phyloP scores from a whole-genome alignment of 2,329 filamentous ascomycete species.

The Arthrobotrys entomopaga region DNA sequence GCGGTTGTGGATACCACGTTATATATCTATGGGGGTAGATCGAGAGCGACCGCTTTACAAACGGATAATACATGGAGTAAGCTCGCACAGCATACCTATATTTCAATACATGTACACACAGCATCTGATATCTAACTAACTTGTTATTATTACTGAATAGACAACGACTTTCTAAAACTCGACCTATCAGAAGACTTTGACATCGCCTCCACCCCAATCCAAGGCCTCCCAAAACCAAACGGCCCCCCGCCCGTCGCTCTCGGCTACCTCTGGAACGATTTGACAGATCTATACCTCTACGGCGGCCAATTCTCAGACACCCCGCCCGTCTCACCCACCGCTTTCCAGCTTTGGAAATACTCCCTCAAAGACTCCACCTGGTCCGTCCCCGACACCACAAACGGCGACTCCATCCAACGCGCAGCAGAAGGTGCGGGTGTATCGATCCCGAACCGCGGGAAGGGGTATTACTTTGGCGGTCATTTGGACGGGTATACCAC shows the following conservation, averaged over 20 bases:
- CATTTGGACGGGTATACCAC: slow-evolving; percentile 75
- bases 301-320: slow-evolving; percentile 77
- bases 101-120: not conserved
- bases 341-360: slow-evolving; percentile 77
- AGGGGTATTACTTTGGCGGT: slow-evolving; percentile 82
- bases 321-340: slow-evolving; percentile 68
- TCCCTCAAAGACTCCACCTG: slow-evolving; percentile 64
- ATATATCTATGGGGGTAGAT: slow-evolving; percentile 79
- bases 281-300: slow-evolving; percentile 76
- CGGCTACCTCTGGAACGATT: slow-evolving; percentile 79
- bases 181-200: slow-evolving; percentile 79
- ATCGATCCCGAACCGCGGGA: slow-evolving; percentile 74
- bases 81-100: slow-evolving; percentile 56
- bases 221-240: slow-evolving; percentile 71
- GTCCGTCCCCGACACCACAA: slow-evolving; percentile 47
- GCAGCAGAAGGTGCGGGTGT: slow-evolving; percentile 78
- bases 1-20: slow-evolving; percentile 78
- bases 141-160: too few species aligned
- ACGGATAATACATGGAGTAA: slow-evolving; percentile 75
- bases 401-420: slow-evolving; percentile 67
- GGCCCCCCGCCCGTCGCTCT: slow-evolving; percentile 77
- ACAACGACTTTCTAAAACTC: slow-evolving; percentile 77
- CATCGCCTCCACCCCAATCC: slow-evolving; percentile 71
- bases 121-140: slow-evolving; percentile 5
- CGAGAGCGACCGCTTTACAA: slow-evolving; percentile 70